Percentiles rank a stretch among this genome's conserved stretches.
Evolutionary conservation across 768 basidiomycete genomes (phyloP).

Genomic region (Leccinum sublutescens): DNA sequence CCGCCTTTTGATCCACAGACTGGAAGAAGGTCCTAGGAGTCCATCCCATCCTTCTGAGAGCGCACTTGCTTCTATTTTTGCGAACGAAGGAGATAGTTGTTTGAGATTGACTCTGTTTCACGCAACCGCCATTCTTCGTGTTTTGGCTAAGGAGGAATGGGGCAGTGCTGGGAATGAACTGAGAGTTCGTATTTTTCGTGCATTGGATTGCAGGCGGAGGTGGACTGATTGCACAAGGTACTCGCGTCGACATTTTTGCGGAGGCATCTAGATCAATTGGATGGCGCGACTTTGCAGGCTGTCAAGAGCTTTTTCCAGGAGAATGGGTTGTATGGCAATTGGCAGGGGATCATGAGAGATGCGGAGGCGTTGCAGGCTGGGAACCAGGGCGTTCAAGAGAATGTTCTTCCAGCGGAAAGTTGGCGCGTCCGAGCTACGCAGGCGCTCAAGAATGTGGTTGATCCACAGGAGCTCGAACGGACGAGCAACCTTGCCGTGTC

Average conservation of each 20-base stretch:
- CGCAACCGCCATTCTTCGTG: conserved; percentile 35
- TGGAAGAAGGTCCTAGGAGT: conserved; percentile 41
- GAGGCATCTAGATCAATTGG: conserved; percentile 29
- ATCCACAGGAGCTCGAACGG: conserved; percentile 50
- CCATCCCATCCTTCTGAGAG: conserved; percentile 13
- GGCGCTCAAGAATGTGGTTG: conserved; percentile 39
- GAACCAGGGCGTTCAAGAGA: background rate
- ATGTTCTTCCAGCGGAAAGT: background rate
- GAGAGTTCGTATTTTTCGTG: conserved; percentile 29
- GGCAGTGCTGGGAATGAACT: conserved; percentile 31
- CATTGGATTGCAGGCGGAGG: background rate
- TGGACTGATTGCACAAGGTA: conserved; percentile 16
- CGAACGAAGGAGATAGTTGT: conserved; percentile 24
- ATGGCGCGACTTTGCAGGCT: conserved; percentile 22
- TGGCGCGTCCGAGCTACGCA: conserved; percentile 31
- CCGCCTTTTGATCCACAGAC: conserved; percentile 33
- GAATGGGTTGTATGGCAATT: conserved; percentile 17
- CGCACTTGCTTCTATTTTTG: conserved; percentile 24
- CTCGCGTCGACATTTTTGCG: conserved; percentile 33
- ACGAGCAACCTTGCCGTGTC: conserved; percentile 48
- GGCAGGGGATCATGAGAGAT: conserved; percentile 12
- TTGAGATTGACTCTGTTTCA: conserved; percentile 34
- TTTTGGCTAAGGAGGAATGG: conserved; percentile 41
- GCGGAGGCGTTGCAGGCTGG: conserved; percentile 12
- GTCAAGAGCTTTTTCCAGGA: conserved; percentile 20